Base-by-base conservation (phyloP, 2,329 filamentous ascomycete species). In the Diaporthe sp. region DNA sequence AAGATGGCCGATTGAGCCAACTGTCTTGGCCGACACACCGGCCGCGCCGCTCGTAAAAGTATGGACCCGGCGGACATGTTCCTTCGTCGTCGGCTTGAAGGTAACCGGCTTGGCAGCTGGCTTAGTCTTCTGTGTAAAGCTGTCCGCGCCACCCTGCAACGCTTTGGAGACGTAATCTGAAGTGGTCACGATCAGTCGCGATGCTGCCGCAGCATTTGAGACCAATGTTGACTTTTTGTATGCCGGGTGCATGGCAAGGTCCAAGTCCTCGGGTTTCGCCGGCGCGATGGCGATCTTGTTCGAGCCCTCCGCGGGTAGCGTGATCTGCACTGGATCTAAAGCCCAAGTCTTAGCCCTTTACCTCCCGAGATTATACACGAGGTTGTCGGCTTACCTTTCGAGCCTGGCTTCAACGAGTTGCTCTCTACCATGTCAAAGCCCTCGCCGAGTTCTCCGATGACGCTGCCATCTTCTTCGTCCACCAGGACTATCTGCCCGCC, bases 391-490 rank as follows among this genome's bases (percentile, higher is more conserved):
- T 81, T 87, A 97, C 95, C 94, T 89, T 99, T 98, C 7, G 94
- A 96, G n/a, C 97, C 97, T 22, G 93, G 92, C 81, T 93, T 91
- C 76, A 99, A 88, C 68, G 88, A 89, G 38, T 90, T 87, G 77
- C 96, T 91, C 80, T 98, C 95, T 22, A 96, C 88, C 25, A 98
- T 89, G 77, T 95, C 88, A 80, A 95, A 96, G 25, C 93, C 93
- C 74, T 96, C 93, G 74, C 93, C 92, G 76, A 99, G 86, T 85
- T 99, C 96, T 60, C 97, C 97, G 38, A 99, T 94, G 12, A 99
- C 94, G 79, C 95, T 97, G 70, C 97, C 97, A 84, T 99, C 94
- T 82, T 98, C 96, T 84, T 99, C 97, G 81, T 99, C 95, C 22
- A 99, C 88, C 13, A 99, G 89, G 7, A 99, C 96, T 78, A 98